Evolutionary conservation across 2,329 filamentous ascomycete genomes (phyloP).

Genomic region (Arthrobotrys musiformis): DNA sequence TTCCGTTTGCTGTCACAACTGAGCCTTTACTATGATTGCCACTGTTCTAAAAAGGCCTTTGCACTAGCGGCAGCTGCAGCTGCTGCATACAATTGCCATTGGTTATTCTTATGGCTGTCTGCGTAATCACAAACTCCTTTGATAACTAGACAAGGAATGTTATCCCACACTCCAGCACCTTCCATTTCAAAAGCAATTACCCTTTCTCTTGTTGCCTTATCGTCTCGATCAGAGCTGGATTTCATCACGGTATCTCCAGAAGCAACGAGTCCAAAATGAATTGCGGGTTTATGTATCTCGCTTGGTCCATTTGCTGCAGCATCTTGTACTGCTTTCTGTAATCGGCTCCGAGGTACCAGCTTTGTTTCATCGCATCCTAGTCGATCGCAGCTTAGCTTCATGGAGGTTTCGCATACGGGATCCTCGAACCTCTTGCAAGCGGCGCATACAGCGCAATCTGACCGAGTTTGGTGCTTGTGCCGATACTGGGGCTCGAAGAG

Average conservation of each 20-base stretch:
- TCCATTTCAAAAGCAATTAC: constrained; percentile 61
- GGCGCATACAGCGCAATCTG: background rate
- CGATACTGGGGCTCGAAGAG: constrained; percentile 59
- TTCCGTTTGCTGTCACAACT: too few relatives aligned
- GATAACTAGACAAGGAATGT: constrained; percentile 62
- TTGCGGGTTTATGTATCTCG: constrained; percentile 44
- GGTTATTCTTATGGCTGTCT: constrained; percentile 63
- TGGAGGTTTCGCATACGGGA: constrained; percentile 57
- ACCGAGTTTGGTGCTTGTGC: constrained; percentile 60
- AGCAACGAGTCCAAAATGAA: constrained; percentile 63
- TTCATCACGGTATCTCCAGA: constrained; percentile 60
- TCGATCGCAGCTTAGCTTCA: constrained; percentile 49
- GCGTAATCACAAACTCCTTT: constrained; percentile 65
- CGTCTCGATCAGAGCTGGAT: constrained; percentile 40
- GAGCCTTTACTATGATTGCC: too few relatives aligned
- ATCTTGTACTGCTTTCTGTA: background rate
- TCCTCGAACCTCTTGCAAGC: constrained; percentile 4
- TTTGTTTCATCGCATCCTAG: constrained; percentile 58
- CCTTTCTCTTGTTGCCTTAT: background rate
- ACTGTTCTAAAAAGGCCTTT: constrained; percentile 42
- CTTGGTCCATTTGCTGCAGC: background rate
- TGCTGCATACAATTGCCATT: constrained; percentile 57
- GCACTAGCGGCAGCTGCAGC: constrained; percentile 60
- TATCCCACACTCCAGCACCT: constrained; percentile 59
- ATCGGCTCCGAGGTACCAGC: background rate